phyloP scores from a whole-genome alignment of 371 early-diverging fungal species.

The Smittium mucronatum region DNA sequence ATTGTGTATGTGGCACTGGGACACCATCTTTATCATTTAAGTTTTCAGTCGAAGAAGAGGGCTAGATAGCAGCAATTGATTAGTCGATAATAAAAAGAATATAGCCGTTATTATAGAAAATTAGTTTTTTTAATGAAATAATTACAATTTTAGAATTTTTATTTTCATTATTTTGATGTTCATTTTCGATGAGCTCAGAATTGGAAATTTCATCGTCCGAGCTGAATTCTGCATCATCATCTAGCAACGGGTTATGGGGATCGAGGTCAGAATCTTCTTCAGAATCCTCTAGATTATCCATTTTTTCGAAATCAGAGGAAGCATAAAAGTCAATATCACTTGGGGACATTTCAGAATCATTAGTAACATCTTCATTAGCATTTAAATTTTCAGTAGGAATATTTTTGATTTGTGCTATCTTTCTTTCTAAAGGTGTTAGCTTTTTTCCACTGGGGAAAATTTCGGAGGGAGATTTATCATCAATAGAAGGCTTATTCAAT shows the following conservation, averaged over 20 bases:
- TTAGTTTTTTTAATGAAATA: too few relatives aligned
- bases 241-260: background rate
- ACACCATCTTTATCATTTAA: background rate
- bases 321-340: constrained; percentile 19
- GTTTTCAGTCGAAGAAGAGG: constrained; percentile 7
- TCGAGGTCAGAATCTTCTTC: constrained; percentile 9
- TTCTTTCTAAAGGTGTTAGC: constrained; percentile 22
- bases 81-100: too few relatives aligned
- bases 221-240: constrained; percentile 4
- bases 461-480: background rate
- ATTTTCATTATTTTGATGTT: too few relatives aligned
- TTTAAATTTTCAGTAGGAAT: constrained; percentile 39
- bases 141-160: too few relatives aligned
- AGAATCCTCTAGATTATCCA: constrained; percentile 16
- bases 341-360: constrained; percentile 24
- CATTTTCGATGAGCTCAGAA: constrained; percentile 14
- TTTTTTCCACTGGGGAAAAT: constrained; percentile 13
- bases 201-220: constrained; percentile 16
- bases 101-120: too few relatives aligned
- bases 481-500: background rate
- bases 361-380: constrained; percentile 31
- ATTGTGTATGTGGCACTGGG: background rate
- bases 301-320: background rate
- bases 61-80: constrained; percentile 13
- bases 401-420: constrained; percentile 47